phyloP scores from a whole-genome alignment of 208 protist genomes.

The Willaertia magna region DNA sequence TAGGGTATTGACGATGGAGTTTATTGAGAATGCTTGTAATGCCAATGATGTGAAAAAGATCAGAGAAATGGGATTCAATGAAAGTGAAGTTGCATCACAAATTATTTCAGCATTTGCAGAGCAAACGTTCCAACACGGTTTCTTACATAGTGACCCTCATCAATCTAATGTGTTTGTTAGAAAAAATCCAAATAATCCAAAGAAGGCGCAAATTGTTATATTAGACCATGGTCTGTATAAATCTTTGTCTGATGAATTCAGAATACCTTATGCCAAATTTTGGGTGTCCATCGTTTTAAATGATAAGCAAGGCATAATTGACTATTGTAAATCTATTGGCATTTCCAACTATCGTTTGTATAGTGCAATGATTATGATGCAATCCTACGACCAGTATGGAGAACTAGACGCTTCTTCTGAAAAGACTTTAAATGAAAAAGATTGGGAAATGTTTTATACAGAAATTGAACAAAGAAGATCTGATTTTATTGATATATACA shows the following conservation, averaged over 20 bases:
- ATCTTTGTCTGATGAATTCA: constrained; percentile 17
- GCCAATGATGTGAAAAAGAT: neutral
- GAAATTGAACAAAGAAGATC: neutral
- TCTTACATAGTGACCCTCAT: constrained; percentile 36
- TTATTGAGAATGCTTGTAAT: constrained; percentile 25
- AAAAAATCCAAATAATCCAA: neutral
- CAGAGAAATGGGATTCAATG: neutral
- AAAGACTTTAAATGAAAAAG: neutral
- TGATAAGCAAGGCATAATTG: neutral
- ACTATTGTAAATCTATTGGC: neutral
- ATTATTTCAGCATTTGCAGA: neutral
- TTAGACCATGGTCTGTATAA: constrained; percentile 35
- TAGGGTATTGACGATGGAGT: constrained; percentile 48
- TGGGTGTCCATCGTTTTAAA: neutral
- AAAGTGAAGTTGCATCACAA: neutral
- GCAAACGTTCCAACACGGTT: constrained; percentile 23
- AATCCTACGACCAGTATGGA: neutral
- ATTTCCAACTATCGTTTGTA: neutral
- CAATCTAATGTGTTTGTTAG: constrained; percentile 20
- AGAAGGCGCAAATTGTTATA: neutral
- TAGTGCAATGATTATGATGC: neutral
- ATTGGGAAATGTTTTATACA: neutral
- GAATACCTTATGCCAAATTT: neutral
- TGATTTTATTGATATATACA: neutral
- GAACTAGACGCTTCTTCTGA: neutral